phyloP scores from a whole-genome alignment of 2,329 filamentous ascomycete genomes.

The Didymella glomerata region DNA sequence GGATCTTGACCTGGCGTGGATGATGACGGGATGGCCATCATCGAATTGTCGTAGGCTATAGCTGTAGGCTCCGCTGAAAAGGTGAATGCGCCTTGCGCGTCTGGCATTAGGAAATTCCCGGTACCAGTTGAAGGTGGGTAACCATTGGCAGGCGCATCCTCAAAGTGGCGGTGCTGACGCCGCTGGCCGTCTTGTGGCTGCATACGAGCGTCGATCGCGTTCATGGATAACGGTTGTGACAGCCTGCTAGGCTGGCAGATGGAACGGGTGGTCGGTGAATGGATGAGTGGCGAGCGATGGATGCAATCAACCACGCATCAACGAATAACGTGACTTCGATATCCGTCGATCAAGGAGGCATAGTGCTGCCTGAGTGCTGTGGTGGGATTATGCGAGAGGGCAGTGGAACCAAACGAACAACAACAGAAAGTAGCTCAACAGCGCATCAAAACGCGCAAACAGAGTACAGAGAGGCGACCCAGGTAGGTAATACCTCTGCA shows the following conservation, averaged over 20 bases:
- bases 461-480: conserved; percentile 26
- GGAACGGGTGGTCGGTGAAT: conserved; percentile 22
- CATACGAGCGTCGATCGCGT: conserved; percentile 44
- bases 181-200: conserved; percentile 47
- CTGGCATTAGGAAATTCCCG: conserved; percentile 40
- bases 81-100: conserved; percentile 46
- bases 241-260: conserved; percentile 30
- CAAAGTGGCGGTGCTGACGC: conserved; percentile 47
- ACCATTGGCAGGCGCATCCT: conserved; percentile 41
- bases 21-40: conserved; percentile 34
- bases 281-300: conserved; percentile 21
- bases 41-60: conserved; percentile 45
- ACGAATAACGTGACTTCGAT: conserved; percentile 43
- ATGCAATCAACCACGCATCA: conserved; percentile 23
- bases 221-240: conserved; percentile 32
- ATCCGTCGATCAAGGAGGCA: conserved; percentile 42
- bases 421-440: conserved; percentile 24
- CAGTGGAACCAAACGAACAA: conserved; percentile 23
- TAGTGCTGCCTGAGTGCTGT: conserved; percentile 43
- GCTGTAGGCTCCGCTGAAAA: conserved; percentile 48
- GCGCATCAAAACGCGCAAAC: conserved; percentile 26
- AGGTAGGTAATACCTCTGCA: conserved; percentile 37
- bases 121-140: conserved; percentile 33
- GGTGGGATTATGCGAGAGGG: conserved; percentile 28
- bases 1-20: conserved; percentile 39